Evolutionary conservation across 169 alveolate species (phyloP), one percentile per base, ranked within the genome.

Genomic region (Cryptosporidium sp.): DNA sequence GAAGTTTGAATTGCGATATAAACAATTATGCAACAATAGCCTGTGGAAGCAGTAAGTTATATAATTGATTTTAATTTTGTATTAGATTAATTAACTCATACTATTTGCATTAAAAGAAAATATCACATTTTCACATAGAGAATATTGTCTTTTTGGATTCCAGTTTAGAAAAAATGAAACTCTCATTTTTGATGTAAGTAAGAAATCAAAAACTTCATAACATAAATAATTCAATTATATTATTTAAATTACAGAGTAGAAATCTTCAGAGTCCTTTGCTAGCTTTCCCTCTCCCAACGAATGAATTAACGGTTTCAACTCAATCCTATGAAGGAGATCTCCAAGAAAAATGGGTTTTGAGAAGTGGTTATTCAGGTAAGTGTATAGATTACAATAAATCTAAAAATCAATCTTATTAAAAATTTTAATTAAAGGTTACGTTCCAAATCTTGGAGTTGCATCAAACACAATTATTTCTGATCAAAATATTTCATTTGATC

Each of bases 1-100:
- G 86, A 18, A 73, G 61, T 12, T 52, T 73, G 18, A 14, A 31
- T 0, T 73, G 86, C 33, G 62, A 69, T 0, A 12, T 51, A 35
- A 14, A 52, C 1, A 73, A 26, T n/a, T 33, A 55, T 59, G 69
- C 86, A 14, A 37, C 71, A 33, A 73, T 73, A 16, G 43, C 26
- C 4, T 73, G 86, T 59, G 86, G 86, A 37, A 52, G 37, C 9
- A 55, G 86, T 73, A 73, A 73, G 86, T 73, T 73, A n/a, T 3
- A 5, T 6, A 58, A n/a, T 14, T 52, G 0, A 29, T 18, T 5
- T 3, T n/a, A 14, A 14, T 48, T 43, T 21, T 55, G 18, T 51
- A 31, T 14, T 29, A 58, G 5, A 12, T 51, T 31, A 5, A 9
- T 73, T 33, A 33, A n/a, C 10, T 48, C 55, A 14, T 6, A 73